These are phyloP conservation scores for Nakaseomyces nivariensis DNA, from an alignment of 1,139 yeast species.

Conservation along the genomic window DNA sequence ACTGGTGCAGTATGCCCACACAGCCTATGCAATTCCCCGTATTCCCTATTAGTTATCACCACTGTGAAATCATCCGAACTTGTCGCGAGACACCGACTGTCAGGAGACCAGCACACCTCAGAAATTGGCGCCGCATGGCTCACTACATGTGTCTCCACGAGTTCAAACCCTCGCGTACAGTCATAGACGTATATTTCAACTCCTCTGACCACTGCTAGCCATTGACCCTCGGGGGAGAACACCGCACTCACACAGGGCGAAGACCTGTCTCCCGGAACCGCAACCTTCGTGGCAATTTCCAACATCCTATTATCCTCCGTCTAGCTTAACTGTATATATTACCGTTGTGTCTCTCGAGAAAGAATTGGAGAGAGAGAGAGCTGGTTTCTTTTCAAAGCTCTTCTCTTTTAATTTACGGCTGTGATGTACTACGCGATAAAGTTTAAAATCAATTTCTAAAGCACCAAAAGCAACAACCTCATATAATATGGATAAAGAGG, in stretches of 20 bases:
- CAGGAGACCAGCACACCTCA: conserved; percentile 52
- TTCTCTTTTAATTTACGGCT: too few relatives aligned
- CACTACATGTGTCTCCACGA: conserved; percentile 13
- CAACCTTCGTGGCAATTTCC: not conserved
- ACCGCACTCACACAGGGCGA: not conserved
- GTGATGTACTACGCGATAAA: too few relatives aligned
- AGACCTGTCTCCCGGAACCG: not conserved
- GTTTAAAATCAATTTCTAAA: too few relatives aligned
- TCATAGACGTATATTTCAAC: conserved; percentile 38
- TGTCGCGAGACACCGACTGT: conserved; percentile 64
- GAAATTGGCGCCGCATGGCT: conserved; percentile 25
- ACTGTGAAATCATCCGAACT: conserved; percentile 82
- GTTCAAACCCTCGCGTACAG: conserved; percentile 22
- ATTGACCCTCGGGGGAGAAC: conserved; percentile 47
- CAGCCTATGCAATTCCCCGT: conserved; percentile 47
- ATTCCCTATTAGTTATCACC: conserved; percentile 56
- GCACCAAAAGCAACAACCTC: too few relatives aligned
- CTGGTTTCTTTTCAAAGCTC: too few relatives aligned
- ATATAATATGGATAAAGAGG: too few relatives aligned
- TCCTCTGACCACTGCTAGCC: conserved; percentile 50
- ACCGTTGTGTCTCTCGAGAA: too few relatives aligned
- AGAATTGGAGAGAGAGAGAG: too few relatives aligned
- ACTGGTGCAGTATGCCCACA: conserved; percentile 83
- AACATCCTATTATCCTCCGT: conserved; percentile 3
- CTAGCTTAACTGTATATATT: not conserved